Evolutionary conservation across 2,329 filamentous ascomycete genomes (phyloP), one percentile per base, ranked within the genome.

Genomic region (Xylaria sp.): DNA sequence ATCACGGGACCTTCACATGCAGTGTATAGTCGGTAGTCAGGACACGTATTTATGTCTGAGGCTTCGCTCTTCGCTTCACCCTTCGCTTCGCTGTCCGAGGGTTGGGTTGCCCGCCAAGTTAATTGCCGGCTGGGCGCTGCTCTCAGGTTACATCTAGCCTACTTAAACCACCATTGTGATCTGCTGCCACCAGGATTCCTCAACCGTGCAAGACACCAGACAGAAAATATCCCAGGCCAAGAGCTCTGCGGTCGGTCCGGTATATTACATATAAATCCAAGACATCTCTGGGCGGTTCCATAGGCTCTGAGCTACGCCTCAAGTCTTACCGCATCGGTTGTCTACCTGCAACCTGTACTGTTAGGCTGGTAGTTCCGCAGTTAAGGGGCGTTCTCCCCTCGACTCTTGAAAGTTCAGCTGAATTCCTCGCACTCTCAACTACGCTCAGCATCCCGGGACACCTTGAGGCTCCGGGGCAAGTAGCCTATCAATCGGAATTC

Each of bases 151-250:
- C 61, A 61, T 51, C 40, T 43, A 35, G 13, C 40, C 54, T 54
- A 38, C 43, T 48, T 35, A 40, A 54, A 9, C 15, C 10, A 23
- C 35, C 21, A 43, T 38, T 54, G 49, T 41, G 52, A 44, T 57
- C 54, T 48, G 41, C 49, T 57, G 35, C 40, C 59, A 41, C 52
- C 54, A 35, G 44, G 38, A 54, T 44, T 57, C 51, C 11, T 31
- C 44, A 29, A 43, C n/a, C n/a, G n/a, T n/a, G n/a, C n/a, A n/a
- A n/a, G n/a, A n/a, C n/a, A 57, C 51, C 40, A 47, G 41, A 55
- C 55, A 48, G 62, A 59, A 62, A 55, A 64, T 15, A 64, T 62
- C 52, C 60, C 59, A 40, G 56, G 58, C 64, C 58, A 62, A 62
- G 55, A 58, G 33, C 25, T 35, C 54, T 58, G 53, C 58, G 35